Percentiles rank a stretch among this genome's conserved stretches.
Conservation (phyloP, 352 stramenopile genomes). For the Phytophthora ramorum region DNA sequence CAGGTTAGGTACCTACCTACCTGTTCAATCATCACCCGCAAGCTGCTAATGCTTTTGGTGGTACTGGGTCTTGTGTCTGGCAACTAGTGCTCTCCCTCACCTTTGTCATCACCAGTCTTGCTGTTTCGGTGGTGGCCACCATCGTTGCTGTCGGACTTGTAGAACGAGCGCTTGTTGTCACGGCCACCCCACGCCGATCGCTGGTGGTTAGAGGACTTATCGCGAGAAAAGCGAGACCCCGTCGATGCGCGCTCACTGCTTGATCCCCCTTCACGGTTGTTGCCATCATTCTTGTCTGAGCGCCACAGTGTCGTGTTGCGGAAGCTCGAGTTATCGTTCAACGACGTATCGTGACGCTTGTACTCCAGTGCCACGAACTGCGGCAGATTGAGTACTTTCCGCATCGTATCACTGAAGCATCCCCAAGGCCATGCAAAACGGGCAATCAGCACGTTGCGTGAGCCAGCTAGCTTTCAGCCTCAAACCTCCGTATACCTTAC, state of each 20-base stretch:
- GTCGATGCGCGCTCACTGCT: slow-evolving; percentile 35
- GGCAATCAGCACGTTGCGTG: background rate
- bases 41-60: slow-evolving; percentile 10
- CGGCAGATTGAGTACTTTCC: slow-evolving; percentile 91
- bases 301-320: slow-evolving; percentile 85
- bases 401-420: slow-evolving; percentile 81
- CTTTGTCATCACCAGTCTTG: slow-evolving; percentile 43
- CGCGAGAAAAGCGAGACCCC: slow-evolving; percentile 61
- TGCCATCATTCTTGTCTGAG: slow-evolving; percentile 56
- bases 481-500: slow-evolving; percentile 28
- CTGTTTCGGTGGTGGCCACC: slow-evolving; percentile 39
- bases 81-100: slow-evolving; percentile 27
- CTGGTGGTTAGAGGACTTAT: slow-evolving; percentile 49
- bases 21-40: slow-evolving; percentile 7
- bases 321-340: slow-evolving; percentile 85
- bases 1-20: too few relatives aligned
- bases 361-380: slow-evolving; percentile 93
- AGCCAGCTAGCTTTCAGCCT: background rate
- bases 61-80: background rate
- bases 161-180: slow-evolving; percentile 65
- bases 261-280: slow-evolving; percentile 32
- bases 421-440: background rate
- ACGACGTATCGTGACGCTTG: slow-evolving; percentile 89
- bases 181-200: slow-evolving; percentile 64
- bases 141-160: slow-evolving; percentile 55